Conservation (phyloP, 306 rosid genomes). For the Cicer pinnatifidum region DNA sequence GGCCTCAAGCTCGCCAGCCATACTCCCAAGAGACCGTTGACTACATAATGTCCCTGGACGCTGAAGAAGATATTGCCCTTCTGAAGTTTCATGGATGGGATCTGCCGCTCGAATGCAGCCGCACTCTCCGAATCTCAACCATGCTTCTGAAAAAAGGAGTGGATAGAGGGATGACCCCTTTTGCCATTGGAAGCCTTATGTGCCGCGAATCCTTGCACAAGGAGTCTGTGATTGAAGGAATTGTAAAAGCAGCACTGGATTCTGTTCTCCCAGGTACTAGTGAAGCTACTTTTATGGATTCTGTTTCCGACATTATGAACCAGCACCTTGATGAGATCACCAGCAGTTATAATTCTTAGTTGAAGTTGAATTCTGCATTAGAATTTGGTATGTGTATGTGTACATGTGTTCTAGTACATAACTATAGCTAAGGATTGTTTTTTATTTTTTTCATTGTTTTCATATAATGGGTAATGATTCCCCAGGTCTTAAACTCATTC, state of each 20-base stretch:
- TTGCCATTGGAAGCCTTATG: slow-evolving; percentile 79
- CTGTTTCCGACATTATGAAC: slow-evolving; percentile 78
- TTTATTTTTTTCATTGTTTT: slow-evolving; percentile 40
- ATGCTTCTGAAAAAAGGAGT: slow-evolving; percentile 95
- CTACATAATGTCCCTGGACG: slow-evolving; percentile 75
- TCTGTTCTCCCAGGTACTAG: slow-evolving; percentile 77
- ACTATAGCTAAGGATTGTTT: slow-evolving; percentile 39
- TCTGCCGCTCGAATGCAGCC: slow-evolving; percentile 73
- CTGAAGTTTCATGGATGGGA: slow-evolving; percentile 90
- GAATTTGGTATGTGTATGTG: slow-evolving; percentile 39
- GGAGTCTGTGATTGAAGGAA: slow-evolving; percentile 82
- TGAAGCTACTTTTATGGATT: slow-evolving; percentile 77
- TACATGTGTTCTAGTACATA: slow-evolving; percentile 56
- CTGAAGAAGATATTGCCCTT: slow-evolving; percentile 81
- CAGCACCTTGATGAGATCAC: slow-evolving; percentile 63
- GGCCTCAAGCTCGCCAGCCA: slow-evolving; percentile 91
- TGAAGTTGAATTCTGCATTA: slow-evolving; percentile 37
- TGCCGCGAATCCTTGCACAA: slow-evolving; percentile 72
- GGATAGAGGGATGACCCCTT: slow-evolving; percentile 75
- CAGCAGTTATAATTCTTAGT: slow-evolving; percentile 44
- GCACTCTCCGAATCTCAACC: slow-evolving; percentile 81
- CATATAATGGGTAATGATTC: slow-evolving; percentile 27
- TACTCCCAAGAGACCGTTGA: slow-evolving; percentile 67
- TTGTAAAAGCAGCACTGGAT: slow-evolving; percentile 71
- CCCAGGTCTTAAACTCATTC: slow-evolving; percentile 36